phyloP scores from a whole-genome alignment of 1,284 basidiomycete species.

The Clitocybe nebularis region DNA sequence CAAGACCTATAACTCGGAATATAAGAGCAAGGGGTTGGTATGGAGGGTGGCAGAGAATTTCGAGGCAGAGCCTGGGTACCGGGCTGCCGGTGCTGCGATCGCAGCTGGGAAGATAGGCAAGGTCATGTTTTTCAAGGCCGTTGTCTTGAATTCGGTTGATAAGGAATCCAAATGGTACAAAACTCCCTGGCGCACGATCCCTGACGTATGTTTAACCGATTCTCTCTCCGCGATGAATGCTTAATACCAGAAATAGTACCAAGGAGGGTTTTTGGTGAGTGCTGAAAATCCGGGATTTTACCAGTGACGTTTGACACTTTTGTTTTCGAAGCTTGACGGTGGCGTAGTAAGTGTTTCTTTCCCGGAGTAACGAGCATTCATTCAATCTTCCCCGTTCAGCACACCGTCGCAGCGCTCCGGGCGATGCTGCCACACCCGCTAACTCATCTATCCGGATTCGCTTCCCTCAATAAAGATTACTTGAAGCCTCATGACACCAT shows the following conservation, averaged over 20 bases:
- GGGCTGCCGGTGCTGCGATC: conserved; percentile 51
- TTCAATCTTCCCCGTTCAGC: conserved; percentile 33
- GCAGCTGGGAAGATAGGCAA: conserved; percentile 58
- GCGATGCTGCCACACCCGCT: conserved; percentile 52
- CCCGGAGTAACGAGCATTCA: conserved; percentile 6
- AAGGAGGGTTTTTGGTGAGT: conserved; percentile 75
- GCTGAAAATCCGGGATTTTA: conserved; percentile 1
- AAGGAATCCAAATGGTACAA: conserved; percentile 72
- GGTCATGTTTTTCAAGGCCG: conserved; percentile 58
- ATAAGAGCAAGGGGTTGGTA: conserved; percentile 65
- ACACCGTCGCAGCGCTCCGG: conserved; percentile 60
- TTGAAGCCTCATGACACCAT: conserved; percentile 77
- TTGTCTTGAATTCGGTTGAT: conserved; percentile 53
- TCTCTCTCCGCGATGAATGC: conserved; percentile 2
- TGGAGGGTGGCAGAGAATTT: conserved; percentile 89
- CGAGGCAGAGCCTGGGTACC: conserved; percentile 65
- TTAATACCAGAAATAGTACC: conserved; percentile 49
- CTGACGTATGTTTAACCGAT: conserved; percentile 52
- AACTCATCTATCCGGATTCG: conserved; percentile 56
- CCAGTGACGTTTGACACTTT: conserved; percentile 7
- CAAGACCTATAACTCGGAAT: conserved; percentile 58
- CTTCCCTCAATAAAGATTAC: conserved; percentile 65
- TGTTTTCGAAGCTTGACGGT: conserved; percentile 50
- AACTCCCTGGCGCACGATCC: conserved; percentile 77
- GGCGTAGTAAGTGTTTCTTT: conserved; percentile 52